These are phyloP conservation scores for Yarrowia divulgata DNA, from an alignment of 805 yeast genomes.

Conservation along the genomic window DNA sequence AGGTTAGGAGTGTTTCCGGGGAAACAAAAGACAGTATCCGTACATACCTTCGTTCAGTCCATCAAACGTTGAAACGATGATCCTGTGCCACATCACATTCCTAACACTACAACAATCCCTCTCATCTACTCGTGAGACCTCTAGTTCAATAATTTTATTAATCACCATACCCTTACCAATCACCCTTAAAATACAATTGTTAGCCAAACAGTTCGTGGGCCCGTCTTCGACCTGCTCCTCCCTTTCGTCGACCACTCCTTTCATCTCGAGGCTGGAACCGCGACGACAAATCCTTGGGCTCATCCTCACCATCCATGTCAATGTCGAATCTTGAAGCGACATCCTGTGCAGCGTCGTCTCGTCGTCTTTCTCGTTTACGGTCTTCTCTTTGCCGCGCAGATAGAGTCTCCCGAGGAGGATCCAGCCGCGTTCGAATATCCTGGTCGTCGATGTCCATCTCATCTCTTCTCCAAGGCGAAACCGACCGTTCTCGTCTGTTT, in stretches of 20 bases:
- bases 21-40: too few relatives aligned
- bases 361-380: constrained; percentile 21
- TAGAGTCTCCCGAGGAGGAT: constrained; percentile 2
- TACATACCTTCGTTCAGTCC: too few relatives aligned
- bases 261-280: constrained; percentile 11
- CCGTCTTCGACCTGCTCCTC: constrained; percentile 1
- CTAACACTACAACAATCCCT: too few relatives aligned
- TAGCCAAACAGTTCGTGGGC: constrained; percentile 38
- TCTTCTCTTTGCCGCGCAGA: background rate
- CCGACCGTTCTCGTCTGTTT: constrained; percentile 38
- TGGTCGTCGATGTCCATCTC: constrained; percentile 7
- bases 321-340: background rate
- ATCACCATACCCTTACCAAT: constrained; percentile 1
- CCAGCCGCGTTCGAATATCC: constrained; percentile 16
- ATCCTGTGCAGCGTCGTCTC: background rate
- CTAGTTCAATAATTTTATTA: background rate
- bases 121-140: too few relatives aligned
- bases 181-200: constrained; percentile 11
- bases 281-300: background rate
- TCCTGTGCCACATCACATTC: too few relatives aligned
- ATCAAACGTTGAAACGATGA: too few relatives aligned
- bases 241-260: background rate
- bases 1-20: background rate
- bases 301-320: background rate
- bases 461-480: constrained; percentile 38